Conservation (phyloP, 768 basidiomycete genomes). For the Termitomyces sp. region DNA sequence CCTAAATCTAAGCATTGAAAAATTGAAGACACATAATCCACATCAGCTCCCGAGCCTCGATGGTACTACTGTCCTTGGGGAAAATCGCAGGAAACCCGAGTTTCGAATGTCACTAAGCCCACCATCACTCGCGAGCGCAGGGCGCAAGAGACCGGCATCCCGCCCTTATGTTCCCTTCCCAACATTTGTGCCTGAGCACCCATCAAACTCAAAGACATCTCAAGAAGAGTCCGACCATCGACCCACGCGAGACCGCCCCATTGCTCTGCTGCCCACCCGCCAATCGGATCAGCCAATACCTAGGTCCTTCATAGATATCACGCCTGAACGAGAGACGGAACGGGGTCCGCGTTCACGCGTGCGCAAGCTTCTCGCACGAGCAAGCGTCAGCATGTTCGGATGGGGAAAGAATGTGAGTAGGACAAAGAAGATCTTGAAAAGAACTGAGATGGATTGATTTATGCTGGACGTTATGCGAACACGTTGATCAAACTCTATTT, state of each 20-base stretch:
- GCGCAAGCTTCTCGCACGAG: conserved; percentile 16
- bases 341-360: conserved; percentile 2
- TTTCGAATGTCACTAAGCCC: conserved; percentile 3
- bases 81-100: not conserved
- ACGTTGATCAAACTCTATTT: not conserved
- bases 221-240: conserved; percentile 13
- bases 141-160: conserved; percentile 14
- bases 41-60: conserved; percentile 14
- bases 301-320: conserved; percentile 36
- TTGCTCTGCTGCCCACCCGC: not conserved
- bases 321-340: conserved; percentile 21
- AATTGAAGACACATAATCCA: conserved; percentile 26
- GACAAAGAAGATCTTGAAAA: conserved; percentile 7
- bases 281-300: conserved; percentile 7
- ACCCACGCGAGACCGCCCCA: conserved; percentile 4
- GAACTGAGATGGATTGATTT: not conserved
- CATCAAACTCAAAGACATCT: not conserved
- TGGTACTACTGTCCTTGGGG: not conserved
- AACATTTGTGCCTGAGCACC: not conserved
- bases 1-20: conserved; percentile 28
- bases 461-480: not conserved
- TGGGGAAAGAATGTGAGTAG: conserved; percentile 16
- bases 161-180: conserved; percentile 4
- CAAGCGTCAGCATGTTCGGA: conserved; percentile 13
- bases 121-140: conserved; percentile 17